phyloP scores from a whole-genome alignment of 495 filamentous ascomycete species.

The Penicillium paradoxum region DNA sequence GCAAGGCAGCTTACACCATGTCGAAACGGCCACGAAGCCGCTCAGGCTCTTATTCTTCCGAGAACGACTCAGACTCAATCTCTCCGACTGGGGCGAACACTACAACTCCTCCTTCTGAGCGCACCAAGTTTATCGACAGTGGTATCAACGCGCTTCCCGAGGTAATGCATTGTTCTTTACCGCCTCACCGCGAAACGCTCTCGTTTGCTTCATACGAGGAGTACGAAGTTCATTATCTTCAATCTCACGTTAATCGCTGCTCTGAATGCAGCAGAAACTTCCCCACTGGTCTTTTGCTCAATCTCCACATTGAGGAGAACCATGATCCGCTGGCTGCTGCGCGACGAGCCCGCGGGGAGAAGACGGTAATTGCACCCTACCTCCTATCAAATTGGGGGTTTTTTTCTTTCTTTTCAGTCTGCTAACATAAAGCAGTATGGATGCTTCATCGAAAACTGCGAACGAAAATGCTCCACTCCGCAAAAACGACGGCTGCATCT shows the following conservation, averaged over 20 bases:
- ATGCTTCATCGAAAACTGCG: conserved; percentile 87
- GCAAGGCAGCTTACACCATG: conserved; percentile 35
- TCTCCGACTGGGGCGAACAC: conserved; percentile 23
- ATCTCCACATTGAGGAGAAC: conserved; percentile 85
- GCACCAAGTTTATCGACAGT: conserved; percentile 25
- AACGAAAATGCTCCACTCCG: conserved; percentile 75
- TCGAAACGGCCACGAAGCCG: conserved; percentile 56
- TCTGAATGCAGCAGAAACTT: conserved; percentile 75
- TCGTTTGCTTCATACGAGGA: conserved; percentile 71
- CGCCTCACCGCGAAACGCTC: conserved; percentile 65
- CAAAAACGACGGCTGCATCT: conserved; percentile 82
- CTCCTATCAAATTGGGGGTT: too few species aligned
- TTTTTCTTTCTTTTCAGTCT: not conserved
- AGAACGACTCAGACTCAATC: conserved; percentile 17
- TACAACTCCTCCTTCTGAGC: conserved; percentile 13
- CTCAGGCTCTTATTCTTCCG: conserved; percentile 31
- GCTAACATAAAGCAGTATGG: conserved; percentile 52
- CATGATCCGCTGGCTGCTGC: conserved; percentile 76
- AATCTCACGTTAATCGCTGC: conserved; percentile 80
- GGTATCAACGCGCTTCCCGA: conserved; percentile 20
- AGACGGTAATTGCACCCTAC: conserved; percentile 59
- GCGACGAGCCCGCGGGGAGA: conserved; percentile 73
- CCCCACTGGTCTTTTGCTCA: conserved; percentile 64
- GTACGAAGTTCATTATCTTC: conserved; percentile 81
- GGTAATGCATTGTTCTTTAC: conserved; percentile 73